Evolutionary conservation across 1,139 yeast species (phyloP), one percentile per base, ranked within the genome.

Genomic region (Saccharomycopsis hybrid): DNA sequence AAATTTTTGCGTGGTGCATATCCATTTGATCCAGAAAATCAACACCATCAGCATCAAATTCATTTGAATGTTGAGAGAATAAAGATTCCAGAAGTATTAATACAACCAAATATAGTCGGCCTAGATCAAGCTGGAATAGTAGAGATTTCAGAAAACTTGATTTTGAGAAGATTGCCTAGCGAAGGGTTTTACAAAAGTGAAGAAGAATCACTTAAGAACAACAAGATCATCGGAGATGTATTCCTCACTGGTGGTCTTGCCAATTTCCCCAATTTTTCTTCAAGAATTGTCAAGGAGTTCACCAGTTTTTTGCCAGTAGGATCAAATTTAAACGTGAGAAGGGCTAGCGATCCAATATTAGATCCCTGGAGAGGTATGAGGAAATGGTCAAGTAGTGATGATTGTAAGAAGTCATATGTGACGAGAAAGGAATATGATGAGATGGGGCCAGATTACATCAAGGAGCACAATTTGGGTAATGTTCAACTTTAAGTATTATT

Each of bases 361-460:
- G 98, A 92, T 65, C 80, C 97, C 1, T 94, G 98, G 98, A 80
- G 74, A 57, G 98, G 98, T 27, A 90, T 94, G 95, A 82, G 87
- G 27, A 76, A 77, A 59, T 86, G 96, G 86, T 73, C 94, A 2
- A 61, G 63, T 2, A 68, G 74, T 31, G 69, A 67, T 2, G 64
- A 59, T 2, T 73, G 78, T 40, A 62, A 71, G 43, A 59, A 67
- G 1, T 69, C 80, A 36, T 78, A 76, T 54, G 73, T 92, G 24
- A 76, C 90, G 0, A 76, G 74, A 58, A 69, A 73, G 47, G 96
- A 90, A 57, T 94, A 88, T 62, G 83, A 83, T 43, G 98, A 94
- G 62, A 79, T 77, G 72, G 99, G 98, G 0, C 73, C 87, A 1
- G 96, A 88, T 53, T 90, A 90, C 63, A 79, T 90, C 50, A 87